Base-by-base conservation (phyloP, 2,329 filamentous ascomycete genomes). In the Fusarium sp. region DNA sequence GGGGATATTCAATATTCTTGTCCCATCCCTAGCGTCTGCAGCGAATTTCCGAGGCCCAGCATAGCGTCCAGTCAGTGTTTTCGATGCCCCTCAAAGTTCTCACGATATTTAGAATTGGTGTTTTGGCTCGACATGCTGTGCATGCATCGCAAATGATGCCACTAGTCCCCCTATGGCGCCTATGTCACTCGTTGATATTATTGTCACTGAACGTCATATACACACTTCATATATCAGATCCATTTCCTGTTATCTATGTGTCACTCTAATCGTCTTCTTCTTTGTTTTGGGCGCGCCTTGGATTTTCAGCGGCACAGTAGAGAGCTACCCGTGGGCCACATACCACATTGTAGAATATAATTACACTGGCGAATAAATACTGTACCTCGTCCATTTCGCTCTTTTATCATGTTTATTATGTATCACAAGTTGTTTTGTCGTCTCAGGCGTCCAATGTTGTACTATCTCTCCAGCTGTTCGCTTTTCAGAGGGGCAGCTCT, bases 31-130 rank as follows among this genome's bases (percentile, higher is more conserved):
- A 53, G 34, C 11, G 25, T 41, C n/a, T 11, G n/a, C 25, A 5
- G 10, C 3, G 5, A 30, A 16, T 16, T 1, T 10, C 18, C 13
- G 18, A 10, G 8, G 22, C 24, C 4, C 12, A 2, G 6, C 5
- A 4, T 7, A 44, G 6, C 10, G 18, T 1, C 6, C 3, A 14
- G 0, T 2, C 2, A 6, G 6, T 3, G 1, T n/a, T 29, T 14
- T 1, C 4, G 0, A n/a, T 30, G 13, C 2, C 4, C 0, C 4
- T 0, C 1, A 8, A 37, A 4, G 6, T 7, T 10, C 20, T 37
- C 52, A n/a, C 2, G n/a, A 37, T 42, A 37, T 12, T 3, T 13
- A 27, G 8, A 4, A 16, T 12, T 37, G 27, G 41, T 7, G 47
- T 29, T 61, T 61, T 25, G 8, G 7, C 4, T 34, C 8, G 12